A percentile compares a stretch with the other conserved stretches of the same genome.
Evolutionary conservation across 2,329 filamentous ascomycete genomes (phyloP).

Genomic region (Aspergillus fischeri): DNA sequence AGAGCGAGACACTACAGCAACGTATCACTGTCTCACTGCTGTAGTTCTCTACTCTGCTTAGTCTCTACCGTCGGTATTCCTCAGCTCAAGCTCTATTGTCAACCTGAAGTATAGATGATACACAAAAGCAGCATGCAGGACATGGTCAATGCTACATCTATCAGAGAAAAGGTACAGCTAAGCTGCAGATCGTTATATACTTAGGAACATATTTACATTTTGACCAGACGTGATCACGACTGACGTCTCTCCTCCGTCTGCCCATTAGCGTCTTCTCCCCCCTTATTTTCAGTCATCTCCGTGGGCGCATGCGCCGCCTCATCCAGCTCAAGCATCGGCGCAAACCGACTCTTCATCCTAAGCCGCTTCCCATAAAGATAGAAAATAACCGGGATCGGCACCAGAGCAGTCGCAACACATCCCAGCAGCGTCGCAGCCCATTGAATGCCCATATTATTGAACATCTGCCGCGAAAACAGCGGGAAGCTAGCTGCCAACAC

Average conservation of each 20-base stretch:
- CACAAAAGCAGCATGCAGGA: too few relatives aligned
- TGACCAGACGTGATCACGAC: background rate
- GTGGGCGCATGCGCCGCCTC: background rate
- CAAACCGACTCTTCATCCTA: background rate
- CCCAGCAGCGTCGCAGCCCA: constrained; percentile 37
- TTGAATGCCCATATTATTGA: constrained; percentile 23
- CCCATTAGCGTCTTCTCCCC: background rate
- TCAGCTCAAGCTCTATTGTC: too few relatives aligned
- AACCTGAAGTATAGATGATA: too few relatives aligned
- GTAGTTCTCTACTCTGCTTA: too few relatives aligned
- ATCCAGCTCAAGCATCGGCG: background rate
- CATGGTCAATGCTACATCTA: too few relatives aligned
- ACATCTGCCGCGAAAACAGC: constrained; percentile 4
- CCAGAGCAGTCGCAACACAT: constrained; percentile 30
- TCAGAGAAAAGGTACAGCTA: too few relatives aligned
- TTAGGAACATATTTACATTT: background rate
- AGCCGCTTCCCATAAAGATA: constrained; percentile 25
- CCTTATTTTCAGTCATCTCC: background rate
- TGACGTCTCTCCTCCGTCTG: background rate
- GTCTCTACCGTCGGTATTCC: too few relatives aligned
- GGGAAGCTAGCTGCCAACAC: background rate
- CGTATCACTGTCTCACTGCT: too few relatives aligned
- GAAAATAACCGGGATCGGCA: constrained; percentile 38
- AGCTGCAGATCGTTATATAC: too few relatives aligned
- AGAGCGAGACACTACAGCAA: too few relatives aligned